Base-by-base conservation (phyloP, 2,329 filamentous ascomycete genomes). In the Calonectria crousiana region DNA sequence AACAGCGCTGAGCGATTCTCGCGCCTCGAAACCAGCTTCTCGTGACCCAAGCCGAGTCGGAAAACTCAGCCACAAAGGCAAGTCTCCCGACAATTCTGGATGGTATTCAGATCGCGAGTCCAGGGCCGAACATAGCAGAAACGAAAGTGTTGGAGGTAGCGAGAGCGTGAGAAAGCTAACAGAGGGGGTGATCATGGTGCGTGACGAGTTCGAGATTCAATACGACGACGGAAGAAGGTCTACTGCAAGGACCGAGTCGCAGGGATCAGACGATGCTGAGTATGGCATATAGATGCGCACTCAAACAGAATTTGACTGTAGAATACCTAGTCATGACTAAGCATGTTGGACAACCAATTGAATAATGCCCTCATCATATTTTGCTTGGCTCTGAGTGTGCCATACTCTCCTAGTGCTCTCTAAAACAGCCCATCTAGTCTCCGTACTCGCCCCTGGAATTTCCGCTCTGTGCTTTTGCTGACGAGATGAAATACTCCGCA, bases 131-230 rank as follows among this genome's bases (percentile, higher is more conserved):
- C 56, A 74, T n/a, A 53, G n/a, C 13, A 65, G 64, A 34, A 28
- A 68, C 60, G 72, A 72, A 13, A 75, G 76, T 18, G 60, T 67
- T 0, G 75, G 75, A 0, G 77, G 78, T 0, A 80, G 78, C 2
- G 78, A 80, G 5, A 80, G 78, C 16, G 77, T 80, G 18, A 66
- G 72, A 11, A 80, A 80, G 49, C 36, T 80, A 52, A 80, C 78
- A 0, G 78, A 80, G 20, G 78, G 78, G 0, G 78, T 80, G 0
- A 75, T 75, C 14, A 65, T 80, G 56, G 78, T 80, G 0, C 76
- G 74, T 14, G 74, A 74, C 1, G 78, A 80, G 23, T 80, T 80
- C 18, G 78, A 80, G n/a, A 66, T 78, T 52, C 77, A 75, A 44
- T 80, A 80, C 53, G 77, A 80, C 13, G 78, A 78, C 0, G 71